Evolutionary conservation across 2,329 filamentous ascomycete species (phyloP), one percentile per base, ranked within the genome.

Genomic region (Pyricularia grisea): DNA sequence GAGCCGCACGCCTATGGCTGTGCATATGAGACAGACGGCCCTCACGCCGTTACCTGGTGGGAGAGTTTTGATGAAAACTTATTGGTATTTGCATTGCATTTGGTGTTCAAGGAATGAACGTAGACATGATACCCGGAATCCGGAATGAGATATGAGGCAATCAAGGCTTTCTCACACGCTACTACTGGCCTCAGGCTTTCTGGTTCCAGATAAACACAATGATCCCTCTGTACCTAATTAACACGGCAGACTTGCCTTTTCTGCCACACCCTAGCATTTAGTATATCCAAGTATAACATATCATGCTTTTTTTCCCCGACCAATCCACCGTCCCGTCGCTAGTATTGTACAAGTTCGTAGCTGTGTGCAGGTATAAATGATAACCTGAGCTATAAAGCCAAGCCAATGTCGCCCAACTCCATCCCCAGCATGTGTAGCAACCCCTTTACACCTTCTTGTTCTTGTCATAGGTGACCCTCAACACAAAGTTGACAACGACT

Each of bases 401-500:
- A n/a, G 11, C 33, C 33, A 42, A 42, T 42, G n/a, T 20, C 42
- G 20, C 42, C 17, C 42, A n/a, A 61, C 58, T 25, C 58, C 58
- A 28, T 61, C 58, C 58, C 27, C 23, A 23, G 11, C 23, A 25
- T 7, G 23, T 28, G 11, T 4, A 61, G 25, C 7, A 25, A 28
- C 4, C 58, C 58, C 10, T 28, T 63, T 28, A 63, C 27, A 63
- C 25, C 27, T 63, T 60, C n/a, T 61, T 67, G 65, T 67, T 67
- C 58, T 61, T 42, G 60, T 64, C 33, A 73, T 86, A 85, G 3
- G 80, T 81, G 73, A 93, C 89, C 72, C 93, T 87, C 77, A 99
- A 82, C 55, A 97, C 90, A 78, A 99, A 98, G 83, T 99, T 99
- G 76, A 97, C 92, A 68, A 97, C 84, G n/a, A 99, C 92, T 17